Percentiles rank a stretch among this genome's conserved stretches.
phyloP scores from a whole-genome alignment of 768 basidiomycete genomes.

The Suillus subalutaceus region DNA sequence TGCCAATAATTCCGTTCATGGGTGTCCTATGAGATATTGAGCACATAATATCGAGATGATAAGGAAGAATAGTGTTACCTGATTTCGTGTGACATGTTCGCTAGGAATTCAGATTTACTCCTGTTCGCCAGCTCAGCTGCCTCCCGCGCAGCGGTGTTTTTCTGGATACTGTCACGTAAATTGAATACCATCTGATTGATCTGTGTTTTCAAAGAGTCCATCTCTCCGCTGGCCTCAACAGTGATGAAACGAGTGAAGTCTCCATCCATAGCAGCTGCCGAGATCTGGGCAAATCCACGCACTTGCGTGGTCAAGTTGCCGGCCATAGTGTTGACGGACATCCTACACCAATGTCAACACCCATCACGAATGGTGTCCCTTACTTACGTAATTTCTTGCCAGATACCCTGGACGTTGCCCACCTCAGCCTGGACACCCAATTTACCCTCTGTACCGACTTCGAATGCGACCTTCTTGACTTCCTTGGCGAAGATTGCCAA shows the following conservation, averaged over 20 bases:
- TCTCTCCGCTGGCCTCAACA: slow-evolving; percentile 97
- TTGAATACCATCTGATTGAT: slow-evolving; percentile 99
- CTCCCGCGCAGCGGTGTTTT: slow-evolving; percentile 97
- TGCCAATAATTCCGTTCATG: slow-evolving; percentile 99
- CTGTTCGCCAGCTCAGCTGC: slow-evolving; percentile 98
- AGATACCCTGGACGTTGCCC: slow-evolving; percentile 95
- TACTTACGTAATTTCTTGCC: slow-evolving; percentile 97
- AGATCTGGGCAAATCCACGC: slow-evolving; percentile 98
- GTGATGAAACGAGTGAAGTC: slow-evolving; percentile 99
- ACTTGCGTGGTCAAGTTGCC: slow-evolving; percentile 97
- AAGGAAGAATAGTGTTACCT: slow-evolving; percentile 53
- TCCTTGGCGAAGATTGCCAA: slow-evolving; percentile 72
- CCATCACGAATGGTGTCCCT: background rate
- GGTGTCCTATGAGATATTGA: slow-evolving; percentile 70
- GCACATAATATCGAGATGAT: background rate
- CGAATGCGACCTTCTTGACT: slow-evolving; percentile 94
- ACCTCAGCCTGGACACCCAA: slow-evolving; percentile 97
- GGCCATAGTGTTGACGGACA: slow-evolving; percentile 98
- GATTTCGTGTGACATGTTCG: slow-evolving; percentile 98
- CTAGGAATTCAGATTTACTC: slow-evolving; percentile 96
- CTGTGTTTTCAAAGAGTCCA: slow-evolving; percentile 99
- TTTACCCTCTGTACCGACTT: slow-evolving; percentile 99
- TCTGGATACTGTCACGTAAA: slow-evolving; percentile 94
- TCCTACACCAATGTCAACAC: slow-evolving; percentile 43
- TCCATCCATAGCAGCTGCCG: slow-evolving; percentile 97